These are phyloP conservation scores for Pyrenochaeta sp. DNA, from an alignment of 2,329 filamentous ascomycete species.

Conservation along the genomic window DNA sequence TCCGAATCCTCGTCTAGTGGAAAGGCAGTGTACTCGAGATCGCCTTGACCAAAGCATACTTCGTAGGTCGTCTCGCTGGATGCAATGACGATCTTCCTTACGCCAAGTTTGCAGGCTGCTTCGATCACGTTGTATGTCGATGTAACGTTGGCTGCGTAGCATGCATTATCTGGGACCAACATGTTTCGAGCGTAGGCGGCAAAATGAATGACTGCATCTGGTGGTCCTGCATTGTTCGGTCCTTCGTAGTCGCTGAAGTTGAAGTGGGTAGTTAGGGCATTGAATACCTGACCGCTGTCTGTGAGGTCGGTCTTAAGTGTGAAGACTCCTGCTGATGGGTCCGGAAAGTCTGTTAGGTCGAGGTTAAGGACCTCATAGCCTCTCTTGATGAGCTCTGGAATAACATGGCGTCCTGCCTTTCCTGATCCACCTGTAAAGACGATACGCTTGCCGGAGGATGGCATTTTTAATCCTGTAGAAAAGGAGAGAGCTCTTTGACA, in stretches of 20 bases:
- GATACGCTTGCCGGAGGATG: constrained; percentile 51
- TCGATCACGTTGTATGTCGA: constrained; percentile 71
- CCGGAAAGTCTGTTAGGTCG: constrained; percentile 59
- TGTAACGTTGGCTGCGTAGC: constrained; percentile 64
- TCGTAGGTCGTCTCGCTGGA: constrained; percentile 68
- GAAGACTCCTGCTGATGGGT: constrained; percentile 56
- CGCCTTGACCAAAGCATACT: constrained; percentile 68
- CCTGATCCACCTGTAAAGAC: constrained; percentile 60
- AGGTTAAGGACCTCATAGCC: constrained; percentile 65
- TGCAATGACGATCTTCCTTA: constrained; percentile 69
- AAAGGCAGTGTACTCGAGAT: constrained; percentile 65
- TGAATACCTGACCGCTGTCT: constrained; percentile 64
- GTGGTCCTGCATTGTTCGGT: constrained; percentile 54
- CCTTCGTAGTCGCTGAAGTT: constrained; percentile 60
- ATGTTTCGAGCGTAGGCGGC: constrained; percentile 67
- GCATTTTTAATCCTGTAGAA: constrained; percentile 19
- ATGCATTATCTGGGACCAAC: constrained; percentile 68
- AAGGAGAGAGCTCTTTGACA: background rate
- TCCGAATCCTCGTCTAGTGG: constrained; percentile 68
- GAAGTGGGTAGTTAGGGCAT: constrained; percentile 64
- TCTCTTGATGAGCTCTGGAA: constrained; percentile 59
- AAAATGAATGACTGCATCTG: constrained; percentile 71
- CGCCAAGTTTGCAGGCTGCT: constrained; percentile 67
- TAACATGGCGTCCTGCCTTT: constrained; percentile 63
- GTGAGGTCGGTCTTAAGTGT: constrained; percentile 66